phyloP scores from a whole-genome alignment of 139 green algal genomes.

The Bryopsis sp. region DNA sequence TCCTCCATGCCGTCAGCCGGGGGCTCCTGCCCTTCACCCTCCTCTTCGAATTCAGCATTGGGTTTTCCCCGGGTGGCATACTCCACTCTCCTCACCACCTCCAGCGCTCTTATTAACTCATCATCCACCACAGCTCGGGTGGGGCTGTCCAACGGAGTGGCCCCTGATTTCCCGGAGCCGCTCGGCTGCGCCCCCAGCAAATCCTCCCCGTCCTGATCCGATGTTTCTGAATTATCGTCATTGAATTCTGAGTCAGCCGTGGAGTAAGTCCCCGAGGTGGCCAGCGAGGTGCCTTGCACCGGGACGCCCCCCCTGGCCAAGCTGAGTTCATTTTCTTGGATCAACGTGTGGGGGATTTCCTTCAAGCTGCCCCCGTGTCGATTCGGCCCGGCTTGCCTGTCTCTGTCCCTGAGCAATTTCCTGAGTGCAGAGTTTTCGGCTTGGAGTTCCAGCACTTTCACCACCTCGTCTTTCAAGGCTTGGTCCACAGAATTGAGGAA shows the following conservation, averaged over 20 bases:
- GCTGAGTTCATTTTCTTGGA: neutral
- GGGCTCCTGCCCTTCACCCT: too few relatives aligned
- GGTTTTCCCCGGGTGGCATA: neutral
- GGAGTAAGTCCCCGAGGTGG: conserved; percentile 11
- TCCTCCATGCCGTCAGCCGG: too few relatives aligned
- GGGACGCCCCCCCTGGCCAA: neutral
- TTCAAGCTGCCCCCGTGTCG: neutral
- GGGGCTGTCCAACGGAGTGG: neutral
- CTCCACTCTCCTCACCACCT: conserved; percentile 32
- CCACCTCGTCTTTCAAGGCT: conserved; percentile 21
- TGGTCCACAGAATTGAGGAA: conserved; percentile 19
- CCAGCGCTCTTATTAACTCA: conserved; percentile 33
- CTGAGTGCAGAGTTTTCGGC: conserved; percentile 33
- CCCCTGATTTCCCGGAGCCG: neutral
- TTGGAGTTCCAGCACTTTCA: conserved; percentile 25
- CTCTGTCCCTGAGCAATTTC: conserved; percentile 7
- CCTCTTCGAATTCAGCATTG: too few relatives aligned
- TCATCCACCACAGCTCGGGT: conserved; percentile 15
- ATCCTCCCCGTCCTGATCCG: neutral
- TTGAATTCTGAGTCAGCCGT: conserved; percentile 11
- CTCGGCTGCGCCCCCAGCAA: neutral
- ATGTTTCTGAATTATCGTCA: neutral
- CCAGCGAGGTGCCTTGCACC: neutral
- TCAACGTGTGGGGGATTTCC: too few relatives aligned
- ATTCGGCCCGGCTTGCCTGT: neutral